Percentiles rank a stretch among this genome's conserved stretches.
Evolutionary conservation across 768 basidiomycete species (phyloP).

Genomic region (Suillus occidentalis): DNA sequence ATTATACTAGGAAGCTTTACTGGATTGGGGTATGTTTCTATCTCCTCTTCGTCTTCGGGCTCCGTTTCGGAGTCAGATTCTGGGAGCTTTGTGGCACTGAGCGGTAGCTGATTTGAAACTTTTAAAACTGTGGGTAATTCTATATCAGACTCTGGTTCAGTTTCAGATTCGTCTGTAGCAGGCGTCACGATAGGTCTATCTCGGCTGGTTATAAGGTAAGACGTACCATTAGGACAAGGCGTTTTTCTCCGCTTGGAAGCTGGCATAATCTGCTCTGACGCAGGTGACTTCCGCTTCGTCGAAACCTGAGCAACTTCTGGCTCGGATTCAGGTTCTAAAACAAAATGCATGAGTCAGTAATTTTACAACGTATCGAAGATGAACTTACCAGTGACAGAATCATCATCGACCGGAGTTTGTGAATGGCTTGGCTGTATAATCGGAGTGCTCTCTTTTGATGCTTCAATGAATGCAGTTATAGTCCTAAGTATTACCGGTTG

Average conservation of each 20-base stretch:
- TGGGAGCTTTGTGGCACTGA: neutral
- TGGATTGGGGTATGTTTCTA: conserved; percentile 24
- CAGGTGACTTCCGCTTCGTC: conserved; percentile 28
- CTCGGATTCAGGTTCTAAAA: conserved; percentile 33
- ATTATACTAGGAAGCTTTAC: conserved; percentile 16
- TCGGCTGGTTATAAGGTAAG: neutral
- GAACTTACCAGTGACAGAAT: conserved; percentile 27
- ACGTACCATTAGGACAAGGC: conserved; percentile 19
- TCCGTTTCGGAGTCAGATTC: conserved; percentile 42
- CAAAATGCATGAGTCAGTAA: neutral
- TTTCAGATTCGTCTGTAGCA: conserved; percentile 40
- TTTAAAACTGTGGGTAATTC: conserved; percentile 11
- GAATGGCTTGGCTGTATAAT: neutral
- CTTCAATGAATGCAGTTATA: conserved; percentile 13
- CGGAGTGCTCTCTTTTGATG: conserved; percentile 9
- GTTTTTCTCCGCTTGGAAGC: conserved; percentile 21
- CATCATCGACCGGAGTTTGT: conserved; percentile 10
- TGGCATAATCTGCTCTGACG: conserved; percentile 10
- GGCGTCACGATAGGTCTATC: neutral
- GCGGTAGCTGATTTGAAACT: conserved; percentile 6
- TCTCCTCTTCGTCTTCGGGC: conserved; percentile 39
- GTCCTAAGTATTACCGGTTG: conserved; percentile 25
- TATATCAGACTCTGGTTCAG: conserved; percentile 46
- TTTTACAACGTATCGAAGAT: neutral
- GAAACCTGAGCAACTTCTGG: conserved; percentile 9